Conservation (phyloP, 495 filamentous ascomycete species). For the Talaromyces nanjingensis region DNA sequence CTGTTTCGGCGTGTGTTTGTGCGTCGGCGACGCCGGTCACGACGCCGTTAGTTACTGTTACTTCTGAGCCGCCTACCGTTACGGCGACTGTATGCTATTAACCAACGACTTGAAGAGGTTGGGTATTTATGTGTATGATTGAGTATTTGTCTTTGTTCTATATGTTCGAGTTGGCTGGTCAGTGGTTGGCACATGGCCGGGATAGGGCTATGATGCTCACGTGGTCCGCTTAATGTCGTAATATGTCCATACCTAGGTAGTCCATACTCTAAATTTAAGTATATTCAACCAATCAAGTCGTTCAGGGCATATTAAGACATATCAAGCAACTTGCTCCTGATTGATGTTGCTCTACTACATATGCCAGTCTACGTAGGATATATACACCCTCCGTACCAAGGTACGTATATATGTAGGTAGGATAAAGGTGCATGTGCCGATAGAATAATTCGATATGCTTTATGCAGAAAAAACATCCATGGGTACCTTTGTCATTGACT, state of each 20-base stretch:
- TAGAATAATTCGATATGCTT: too few species aligned
- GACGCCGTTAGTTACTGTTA: constrained; percentile 21
- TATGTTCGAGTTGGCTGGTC: too few species aligned
- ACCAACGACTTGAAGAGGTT: neutral
- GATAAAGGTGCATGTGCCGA: too few species aligned
- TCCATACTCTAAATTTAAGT: neutral
- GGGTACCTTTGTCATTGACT: too few species aligned
- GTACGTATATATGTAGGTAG: too few species aligned
- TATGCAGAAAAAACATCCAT: too few species aligned
- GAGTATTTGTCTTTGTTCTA: neutral
- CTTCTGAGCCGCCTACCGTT: neutral
- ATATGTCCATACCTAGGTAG: neutral
- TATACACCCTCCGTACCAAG: too few species aligned
- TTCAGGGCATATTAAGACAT: neutral
- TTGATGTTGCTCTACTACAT: too few species aligned
- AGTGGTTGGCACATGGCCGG: neutral
- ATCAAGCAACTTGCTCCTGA: neutral
- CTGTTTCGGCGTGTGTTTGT: constrained; percentile 41
- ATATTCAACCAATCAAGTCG: neutral
- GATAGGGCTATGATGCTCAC: neutral
- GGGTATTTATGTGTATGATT: neutral
- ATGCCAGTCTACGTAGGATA: too few species aligned
- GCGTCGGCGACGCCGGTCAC: constrained; percentile 33
- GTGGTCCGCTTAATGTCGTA: neutral
- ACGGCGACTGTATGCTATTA: neutral